Conservation (phyloP, 2,329 filamentous ascomycete species). For the Biscogniauxia mediterranea region DNA sequence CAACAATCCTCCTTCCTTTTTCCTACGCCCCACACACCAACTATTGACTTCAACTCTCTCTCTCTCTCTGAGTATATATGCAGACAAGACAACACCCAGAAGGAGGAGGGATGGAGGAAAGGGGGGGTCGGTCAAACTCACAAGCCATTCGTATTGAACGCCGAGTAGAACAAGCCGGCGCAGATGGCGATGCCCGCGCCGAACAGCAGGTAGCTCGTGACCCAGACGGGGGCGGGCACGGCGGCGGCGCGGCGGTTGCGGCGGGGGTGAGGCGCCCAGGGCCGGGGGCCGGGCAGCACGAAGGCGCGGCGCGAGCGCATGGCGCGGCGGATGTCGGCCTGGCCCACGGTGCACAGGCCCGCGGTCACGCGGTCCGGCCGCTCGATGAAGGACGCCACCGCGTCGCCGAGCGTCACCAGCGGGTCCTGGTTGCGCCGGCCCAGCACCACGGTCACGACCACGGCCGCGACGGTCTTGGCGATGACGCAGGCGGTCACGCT, state of each 20-base stretch:
- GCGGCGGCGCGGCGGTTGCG: constrained; percentile 3
- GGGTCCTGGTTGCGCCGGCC: constrained; percentile 37
- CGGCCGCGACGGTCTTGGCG: constrained; percentile 39
- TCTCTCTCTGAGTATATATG: too few species aligned
- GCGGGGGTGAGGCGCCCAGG: constrained; percentile 7
- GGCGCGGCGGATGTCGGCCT: constrained; percentile 11
- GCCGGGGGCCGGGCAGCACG: constrained; percentile 8
- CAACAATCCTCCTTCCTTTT: too few species aligned
- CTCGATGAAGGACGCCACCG: constrained; percentile 48
- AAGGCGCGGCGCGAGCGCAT: background rate
- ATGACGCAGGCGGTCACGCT: constrained; percentile 34
- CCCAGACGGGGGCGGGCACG: background rate
- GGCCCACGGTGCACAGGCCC: constrained; percentile 18
- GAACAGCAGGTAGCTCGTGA: constrained; percentile 3
- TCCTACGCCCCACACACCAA: too few species aligned
- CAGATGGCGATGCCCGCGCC: background rate
- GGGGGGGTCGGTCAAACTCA: background rate
- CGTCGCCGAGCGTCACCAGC: constrained; percentile 50
- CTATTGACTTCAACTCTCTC: too few species aligned
- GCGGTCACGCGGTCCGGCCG: constrained; percentile 43
- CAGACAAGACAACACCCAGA: background rate
- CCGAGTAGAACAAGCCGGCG: background rate
- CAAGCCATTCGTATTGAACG: background rate
- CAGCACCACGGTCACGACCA: constrained; percentile 29
- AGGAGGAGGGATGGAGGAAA: background rate